Conservation (phyloP, 2,329 filamentous ascomycete species). For the Zymoseptoria pseudotritici region DNA sequence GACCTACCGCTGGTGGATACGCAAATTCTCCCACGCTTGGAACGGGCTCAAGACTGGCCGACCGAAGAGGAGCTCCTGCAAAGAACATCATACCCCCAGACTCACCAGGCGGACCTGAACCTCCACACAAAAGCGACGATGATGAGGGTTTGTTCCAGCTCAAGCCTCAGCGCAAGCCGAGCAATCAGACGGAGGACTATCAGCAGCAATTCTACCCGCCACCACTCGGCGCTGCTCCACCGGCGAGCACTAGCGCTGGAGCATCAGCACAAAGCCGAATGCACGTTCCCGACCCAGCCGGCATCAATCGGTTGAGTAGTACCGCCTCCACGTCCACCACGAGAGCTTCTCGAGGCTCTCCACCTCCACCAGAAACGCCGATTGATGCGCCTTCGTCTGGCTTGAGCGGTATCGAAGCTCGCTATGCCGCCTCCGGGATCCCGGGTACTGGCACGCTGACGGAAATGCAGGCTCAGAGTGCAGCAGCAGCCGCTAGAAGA, state of each 20-base stretch:
- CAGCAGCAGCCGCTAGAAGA: conserved; percentile 71
- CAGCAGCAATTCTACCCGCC: conserved; percentile 57
- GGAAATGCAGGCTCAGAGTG: conserved; percentile 65
- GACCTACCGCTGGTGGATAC: conserved; percentile 42
- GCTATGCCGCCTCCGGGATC: conserved; percentile 86
- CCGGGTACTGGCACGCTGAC: conserved; percentile 77
- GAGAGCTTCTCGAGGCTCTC: conserved; percentile 82
- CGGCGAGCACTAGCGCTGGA: conserved; percentile 12
- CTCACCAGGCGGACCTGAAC: conserved; percentile 63
- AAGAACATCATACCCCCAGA: conserved; percentile 72
- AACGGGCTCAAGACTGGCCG: conserved; percentile 53
- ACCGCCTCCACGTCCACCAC: conserved; percentile 92
- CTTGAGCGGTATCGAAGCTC: conserved; percentile 72
- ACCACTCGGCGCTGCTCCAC: conserved; percentile 30
- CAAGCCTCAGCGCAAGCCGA: conserved; percentile 17
- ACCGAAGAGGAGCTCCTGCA: conserved; percentile 72
- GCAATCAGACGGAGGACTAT: conserved; percentile 17
- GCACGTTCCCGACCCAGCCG: conserved; percentile 45
- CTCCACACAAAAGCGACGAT: conserved; percentile 63
- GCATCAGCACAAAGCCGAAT: conserved; percentile 30
- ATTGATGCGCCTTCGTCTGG: conserved; percentile 42
- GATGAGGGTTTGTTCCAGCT: conserved; percentile 63
- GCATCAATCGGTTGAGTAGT: conserved; percentile 60
- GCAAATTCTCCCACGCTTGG: conserved; percentile 29
- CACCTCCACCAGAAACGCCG: conserved; percentile 89